Percentiles rank a stretch among this genome's conserved stretches.
Evolutionary conservation across 2,329 filamentous ascomycete genomes (phyloP).

Genomic region (Mycosphaerella arachidis): DNA sequence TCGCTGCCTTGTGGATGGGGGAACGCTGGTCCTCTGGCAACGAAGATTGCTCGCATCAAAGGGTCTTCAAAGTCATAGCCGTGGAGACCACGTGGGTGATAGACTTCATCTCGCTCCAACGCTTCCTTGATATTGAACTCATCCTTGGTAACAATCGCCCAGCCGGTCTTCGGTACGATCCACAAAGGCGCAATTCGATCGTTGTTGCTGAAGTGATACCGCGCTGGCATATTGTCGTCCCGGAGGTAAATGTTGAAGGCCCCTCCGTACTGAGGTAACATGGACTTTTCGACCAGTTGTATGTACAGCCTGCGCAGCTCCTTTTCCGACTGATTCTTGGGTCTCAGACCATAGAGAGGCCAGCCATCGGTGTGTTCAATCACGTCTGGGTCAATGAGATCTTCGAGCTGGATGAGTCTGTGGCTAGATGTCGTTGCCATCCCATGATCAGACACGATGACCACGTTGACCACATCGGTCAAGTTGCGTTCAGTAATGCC

Average conservation of each 20-base stretch:
- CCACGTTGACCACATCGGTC: slow-evolving; percentile 83
- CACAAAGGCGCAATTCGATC: slow-evolving; percentile 88
- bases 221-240: slow-evolving; percentile 81
- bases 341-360: slow-evolving; percentile 85
- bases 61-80: slow-evolving; percentile 95
- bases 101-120: slow-evolving; percentile 59
- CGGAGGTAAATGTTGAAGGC: slow-evolving; percentile 83
- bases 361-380: slow-evolving; percentile 88
- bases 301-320: slow-evolving; percentile 62
- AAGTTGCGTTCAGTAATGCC: slow-evolving; percentile 79
- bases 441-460: slow-evolving; percentile 95
- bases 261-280: slow-evolving; percentile 57
- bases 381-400: slow-evolving; percentile 71
- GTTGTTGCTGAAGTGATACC: slow-evolving; percentile 88
- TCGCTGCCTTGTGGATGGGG: slow-evolving; percentile 77
- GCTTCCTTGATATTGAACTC: slow-evolving; percentile 73
- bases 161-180: slow-evolving; percentile 88
- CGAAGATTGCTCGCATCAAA: slow-evolving; percentile 92
- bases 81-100: slow-evolving; percentile 79
- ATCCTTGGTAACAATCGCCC: slow-evolving; percentile 77
- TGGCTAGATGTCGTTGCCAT: slow-evolving; percentile 89
- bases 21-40: slow-evolving; percentile 88
- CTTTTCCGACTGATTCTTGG: slow-evolving; percentile 60
- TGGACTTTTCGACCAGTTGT: slow-evolving; percentile 47
- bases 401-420: slow-evolving; percentile 82